Evolutionary conservation across 2,329 filamentous ascomycete genomes (phyloP).

Genomic region (Nemania bipapillata): DNA sequence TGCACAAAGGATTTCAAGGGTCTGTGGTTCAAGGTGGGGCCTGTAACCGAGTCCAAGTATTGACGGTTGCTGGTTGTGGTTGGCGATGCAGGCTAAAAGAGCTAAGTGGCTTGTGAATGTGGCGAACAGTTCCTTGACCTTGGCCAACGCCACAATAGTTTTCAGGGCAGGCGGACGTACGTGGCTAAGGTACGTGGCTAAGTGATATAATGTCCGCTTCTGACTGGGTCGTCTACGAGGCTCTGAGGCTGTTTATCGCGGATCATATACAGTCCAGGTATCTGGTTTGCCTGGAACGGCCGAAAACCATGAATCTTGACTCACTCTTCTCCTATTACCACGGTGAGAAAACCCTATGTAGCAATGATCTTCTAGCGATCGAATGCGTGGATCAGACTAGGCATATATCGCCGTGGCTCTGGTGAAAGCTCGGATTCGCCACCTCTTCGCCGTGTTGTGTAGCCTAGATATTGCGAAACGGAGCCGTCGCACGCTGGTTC

Average conservation of each 20-base stretch:
- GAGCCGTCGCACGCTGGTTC: not conserved
- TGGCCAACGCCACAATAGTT: constrained; percentile 13
- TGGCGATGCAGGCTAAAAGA: not conserved
- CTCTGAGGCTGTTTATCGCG: constrained; percentile 5
- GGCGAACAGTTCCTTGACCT: constrained; percentile 9
- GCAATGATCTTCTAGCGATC: constrained; percentile 1
- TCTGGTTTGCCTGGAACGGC: not conserved
- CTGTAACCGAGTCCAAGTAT: not conserved
- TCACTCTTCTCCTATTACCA: not conserved
- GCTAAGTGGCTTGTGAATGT: constrained; percentile 6
- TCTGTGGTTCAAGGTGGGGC: not conserved
- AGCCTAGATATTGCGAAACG: not conserved
- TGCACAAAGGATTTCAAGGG: not conserved
- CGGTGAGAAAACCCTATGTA: not conserved
- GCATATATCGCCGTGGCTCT: not conserved
- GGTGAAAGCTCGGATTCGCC: not conserved
- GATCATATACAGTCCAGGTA: not conserved
- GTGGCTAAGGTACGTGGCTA: not conserved
- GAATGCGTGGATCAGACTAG: not conserved
- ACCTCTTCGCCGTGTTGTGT: not conserved
- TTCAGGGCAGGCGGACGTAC: not conserved
- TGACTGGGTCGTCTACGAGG: not conserved
- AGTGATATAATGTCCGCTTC: not conserved
- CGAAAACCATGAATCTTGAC: not conserved
- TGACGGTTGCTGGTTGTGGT: no score